Evolutionary conservation across 2,329 filamentous ascomycete species (phyloP).

Genomic region (Cyphellophora attinorum): DNA sequence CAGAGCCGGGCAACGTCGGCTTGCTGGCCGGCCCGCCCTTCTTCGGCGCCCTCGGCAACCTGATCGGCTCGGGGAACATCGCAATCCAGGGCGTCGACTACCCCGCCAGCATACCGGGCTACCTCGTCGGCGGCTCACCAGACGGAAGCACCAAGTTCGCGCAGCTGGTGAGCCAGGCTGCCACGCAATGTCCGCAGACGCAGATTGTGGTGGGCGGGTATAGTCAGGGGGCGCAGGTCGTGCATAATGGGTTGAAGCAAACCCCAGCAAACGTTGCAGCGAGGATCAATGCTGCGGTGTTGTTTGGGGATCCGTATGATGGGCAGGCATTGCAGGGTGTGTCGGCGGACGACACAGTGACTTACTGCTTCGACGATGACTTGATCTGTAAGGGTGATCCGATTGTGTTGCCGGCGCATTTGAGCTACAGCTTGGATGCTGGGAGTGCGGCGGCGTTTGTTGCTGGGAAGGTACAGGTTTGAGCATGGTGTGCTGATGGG

Average conservation of each 20-base stretch:
- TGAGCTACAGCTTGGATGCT: background rate
- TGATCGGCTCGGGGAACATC: constrained; percentile 34
- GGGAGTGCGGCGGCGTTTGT: background rate
- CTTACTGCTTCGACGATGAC: constrained; percentile 7
- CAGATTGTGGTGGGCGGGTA: constrained; percentile 40
- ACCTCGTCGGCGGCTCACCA: constrained; percentile 36
- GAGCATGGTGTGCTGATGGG: too few species aligned
- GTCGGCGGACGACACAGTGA: constrained; percentile 8
- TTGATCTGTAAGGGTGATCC: background rate
- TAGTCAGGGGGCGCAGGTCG: constrained; percentile 33
- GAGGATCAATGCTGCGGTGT: constrained; percentile 15
- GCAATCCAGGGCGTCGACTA: constrained; percentile 48
- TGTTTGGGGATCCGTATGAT: constrained; percentile 23
- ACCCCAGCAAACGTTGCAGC: constrained; percentile 19
- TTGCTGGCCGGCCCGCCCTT: constrained; percentile 41
- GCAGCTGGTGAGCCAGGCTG: constrained; percentile 27
- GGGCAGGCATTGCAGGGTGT: constrained; percentile 17
- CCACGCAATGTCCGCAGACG: constrained; percentile 34
- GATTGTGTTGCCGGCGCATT: background rate
- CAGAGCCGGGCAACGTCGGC: constrained; percentile 45
- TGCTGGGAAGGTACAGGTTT: background rate
- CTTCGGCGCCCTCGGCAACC: constrained; percentile 33
- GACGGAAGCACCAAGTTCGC: constrained; percentile 37
- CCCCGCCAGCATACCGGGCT: constrained; percentile 35
- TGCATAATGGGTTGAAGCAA: constrained; percentile 34